These are phyloP conservation scores for Eimeria acervulina DNA, from an alignment of 169 alveolate genomes.

Conservation along the genomic window DNA sequence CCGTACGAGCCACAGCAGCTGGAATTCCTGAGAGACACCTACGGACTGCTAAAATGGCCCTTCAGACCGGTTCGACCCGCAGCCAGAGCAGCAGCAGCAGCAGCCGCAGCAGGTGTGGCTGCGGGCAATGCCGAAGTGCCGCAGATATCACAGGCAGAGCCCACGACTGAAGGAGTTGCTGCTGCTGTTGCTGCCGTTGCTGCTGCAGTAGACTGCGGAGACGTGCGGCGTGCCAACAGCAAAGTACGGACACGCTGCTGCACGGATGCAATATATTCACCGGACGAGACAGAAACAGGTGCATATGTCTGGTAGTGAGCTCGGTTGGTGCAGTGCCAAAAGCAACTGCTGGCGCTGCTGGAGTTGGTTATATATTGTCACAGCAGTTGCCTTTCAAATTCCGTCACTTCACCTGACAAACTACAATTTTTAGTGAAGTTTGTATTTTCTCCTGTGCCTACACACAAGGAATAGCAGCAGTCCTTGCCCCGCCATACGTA, in stretches of 20 bases:
- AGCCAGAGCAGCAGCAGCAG: slow-evolving; percentile 54
- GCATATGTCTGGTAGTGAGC: slow-evolving; percentile 60
- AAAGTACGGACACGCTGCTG: slow-evolving; percentile 72
- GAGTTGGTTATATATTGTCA: too few species aligned
- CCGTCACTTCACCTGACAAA: too few species aligned
- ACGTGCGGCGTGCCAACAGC: slow-evolving; percentile 62
- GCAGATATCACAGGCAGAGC: slow-evolving; percentile 49
- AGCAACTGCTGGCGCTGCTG: background rate
- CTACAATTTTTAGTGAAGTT: background rate
- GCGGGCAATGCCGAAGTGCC: slow-evolving; percentile 34
- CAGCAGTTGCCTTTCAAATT: background rate
- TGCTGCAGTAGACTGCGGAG: slow-evolving; percentile 52
- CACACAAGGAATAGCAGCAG: background rate
- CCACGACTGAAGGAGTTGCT: slow-evolving; percentile 49
- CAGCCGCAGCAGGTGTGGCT: slow-evolving; percentile 50
- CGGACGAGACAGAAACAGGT: slow-evolving; percentile 81
- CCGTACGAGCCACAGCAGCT: slow-evolving; percentile 83
- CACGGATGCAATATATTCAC: slow-evolving; percentile 72
- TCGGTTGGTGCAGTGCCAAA: background rate
- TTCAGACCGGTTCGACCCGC: slow-evolving; percentile 51
- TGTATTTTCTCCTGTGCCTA: background rate
- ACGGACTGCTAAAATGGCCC: slow-evolving; percentile 84
- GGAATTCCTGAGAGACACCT: slow-evolving; percentile 74
- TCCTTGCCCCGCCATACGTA: background rate
- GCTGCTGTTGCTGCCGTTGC: slow-evolving; percentile 72